Evolutionary conservation across 495 filamentous ascomycete species (phyloP), one percentile per base, ranked within the genome.

Genomic region (Aspergillus affinis): DNA sequence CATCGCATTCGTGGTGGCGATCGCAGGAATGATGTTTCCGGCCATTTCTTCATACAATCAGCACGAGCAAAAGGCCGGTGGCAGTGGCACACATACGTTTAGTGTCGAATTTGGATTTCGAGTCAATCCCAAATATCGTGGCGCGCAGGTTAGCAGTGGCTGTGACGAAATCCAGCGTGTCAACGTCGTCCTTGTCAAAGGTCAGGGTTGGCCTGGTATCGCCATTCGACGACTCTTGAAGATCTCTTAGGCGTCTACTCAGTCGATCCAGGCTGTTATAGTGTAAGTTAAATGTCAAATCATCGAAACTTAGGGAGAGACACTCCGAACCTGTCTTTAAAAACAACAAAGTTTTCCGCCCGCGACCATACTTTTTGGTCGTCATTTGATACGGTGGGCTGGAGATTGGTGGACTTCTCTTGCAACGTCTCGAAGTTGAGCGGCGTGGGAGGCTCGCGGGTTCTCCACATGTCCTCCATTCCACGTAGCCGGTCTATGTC

Each of bases 391-490:
- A 93, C 75, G 12, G 73, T 72, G 2, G 81, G 67, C 29, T 83
- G 83, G 6, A 81, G 71, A 2, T 71, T 78, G 27, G 78, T 60
- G 3, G 81, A 81, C 9, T 80, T 75, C n/a, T 83, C 65, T 15
- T 80, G 69, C 0, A 84, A 54, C 15, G 75, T 68, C 4, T 84
- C 73, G 71, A 88, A 93, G 52, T 90, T 79, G 1, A 98, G 82
- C 10, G 87, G 77, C 60, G 88, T 80, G 18, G 95, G 94, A 1
- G 86, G 81, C 61, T 84, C 84, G 48, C 91, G 81, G 15, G 82
- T 83, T 75, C 93, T 96, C 95, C 95, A 99, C 92, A 97, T 95
- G 56, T 94, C 93, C 62, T 93, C 89, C 90, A 96, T 93, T 4
- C 84, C 88, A n/a, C 87, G 81, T 55, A 98, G 69, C 8, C 93